A percentile compares a stretch with the other conserved stretches of the same genome.
Conservation (phyloP, 306 rosid genomes). For the Quercus glauca region DNA sequence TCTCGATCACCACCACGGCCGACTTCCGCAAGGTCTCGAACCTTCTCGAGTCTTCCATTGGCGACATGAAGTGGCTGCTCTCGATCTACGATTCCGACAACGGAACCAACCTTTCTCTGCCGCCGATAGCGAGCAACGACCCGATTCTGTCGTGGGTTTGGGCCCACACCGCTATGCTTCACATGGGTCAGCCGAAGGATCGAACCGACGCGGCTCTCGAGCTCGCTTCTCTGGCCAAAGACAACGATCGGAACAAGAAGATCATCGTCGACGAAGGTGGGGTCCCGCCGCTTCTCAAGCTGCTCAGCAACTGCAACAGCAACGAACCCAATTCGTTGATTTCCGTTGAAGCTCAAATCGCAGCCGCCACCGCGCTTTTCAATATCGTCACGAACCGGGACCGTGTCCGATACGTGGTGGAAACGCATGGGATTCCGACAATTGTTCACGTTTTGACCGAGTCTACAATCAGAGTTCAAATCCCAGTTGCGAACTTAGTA, state of each 20-base stretch:
- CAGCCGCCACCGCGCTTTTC: conserved; percentile 64
- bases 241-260: conserved; percentile 59
- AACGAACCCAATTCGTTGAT: conserved; percentile 9
- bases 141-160: conserved; percentile 87
- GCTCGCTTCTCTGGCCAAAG: conserved; percentile 49
- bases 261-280: conserved; percentile 82
- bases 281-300: conserved; percentile 60
- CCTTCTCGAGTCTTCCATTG: conserved; percentile 66
- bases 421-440: conserved; percentile 42
- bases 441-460: conserved; percentile 65
- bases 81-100: conserved; percentile 53
- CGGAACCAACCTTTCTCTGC: conserved; percentile 51
- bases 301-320: conserved; percentile 45
- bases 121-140: conserved; percentile 77
- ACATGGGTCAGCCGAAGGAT: conserved; percentile 66
- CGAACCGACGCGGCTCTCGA: conserved; percentile 64
- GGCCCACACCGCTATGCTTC: conserved; percentile 59
- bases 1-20: conserved; percentile 59
- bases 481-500: conserved; percentile 56
- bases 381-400: conserved; percentile 43
- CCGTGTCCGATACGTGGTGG: conserved; percentile 34
- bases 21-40: conserved; percentile 58
- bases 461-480: conserved; percentile 61
- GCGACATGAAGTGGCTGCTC: conserved; percentile 76
- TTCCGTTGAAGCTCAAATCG: conserved; percentile 59